These are phyloP conservation scores for Trypanosoma scelopori DNA, from an alignment of 208 protist genomes.

Conservation along the genomic window DNA sequence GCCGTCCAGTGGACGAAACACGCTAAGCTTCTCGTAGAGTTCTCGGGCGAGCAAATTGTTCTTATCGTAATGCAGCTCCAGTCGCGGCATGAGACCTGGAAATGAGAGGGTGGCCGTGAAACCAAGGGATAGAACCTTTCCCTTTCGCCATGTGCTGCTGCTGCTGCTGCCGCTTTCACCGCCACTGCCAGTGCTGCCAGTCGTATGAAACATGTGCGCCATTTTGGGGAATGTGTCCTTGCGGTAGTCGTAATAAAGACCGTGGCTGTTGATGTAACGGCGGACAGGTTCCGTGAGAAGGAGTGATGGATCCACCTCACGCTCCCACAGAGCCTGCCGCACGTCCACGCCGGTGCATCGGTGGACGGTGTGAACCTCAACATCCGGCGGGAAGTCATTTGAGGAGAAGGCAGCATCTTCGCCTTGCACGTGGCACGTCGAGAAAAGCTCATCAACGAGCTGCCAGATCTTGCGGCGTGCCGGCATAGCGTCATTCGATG, in stretches of 20 bases:
- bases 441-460: constrained; percentile 81
- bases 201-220: constrained; percentile 32
- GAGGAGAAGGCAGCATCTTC: background rate
- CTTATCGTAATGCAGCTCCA: constrained; percentile 87
- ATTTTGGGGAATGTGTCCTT: constrained; percentile 42
- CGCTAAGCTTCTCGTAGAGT: constrained; percentile 77
- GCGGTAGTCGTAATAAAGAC: constrained; percentile 76
- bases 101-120: constrained; percentile 55
- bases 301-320: constrained; percentile 51
- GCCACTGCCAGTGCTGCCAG: constrained; percentile 15
- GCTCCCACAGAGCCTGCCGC: constrained; percentile 84
- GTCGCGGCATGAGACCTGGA: constrained; percentile 67
- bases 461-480: constrained; percentile 60
- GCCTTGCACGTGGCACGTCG: constrained; percentile 16
- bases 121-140: constrained; percentile 13
- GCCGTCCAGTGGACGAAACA: constrained; percentile 59
- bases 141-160: constrained; percentile 11
- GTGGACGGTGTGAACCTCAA: constrained; percentile 80
- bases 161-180: constrained; percentile 10
- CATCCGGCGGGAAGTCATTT: constrained; percentile 37
- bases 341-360: constrained; percentile 82
- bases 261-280: constrained; percentile 80
- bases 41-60: constrained; percentile 81
- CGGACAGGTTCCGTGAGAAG: constrained; percentile 74
- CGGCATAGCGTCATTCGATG: background rate